Evolutionary conservation across 2,329 filamentous ascomycete genomes (phyloP).

Genomic region (Lasiodiplodia sp.): DNA sequence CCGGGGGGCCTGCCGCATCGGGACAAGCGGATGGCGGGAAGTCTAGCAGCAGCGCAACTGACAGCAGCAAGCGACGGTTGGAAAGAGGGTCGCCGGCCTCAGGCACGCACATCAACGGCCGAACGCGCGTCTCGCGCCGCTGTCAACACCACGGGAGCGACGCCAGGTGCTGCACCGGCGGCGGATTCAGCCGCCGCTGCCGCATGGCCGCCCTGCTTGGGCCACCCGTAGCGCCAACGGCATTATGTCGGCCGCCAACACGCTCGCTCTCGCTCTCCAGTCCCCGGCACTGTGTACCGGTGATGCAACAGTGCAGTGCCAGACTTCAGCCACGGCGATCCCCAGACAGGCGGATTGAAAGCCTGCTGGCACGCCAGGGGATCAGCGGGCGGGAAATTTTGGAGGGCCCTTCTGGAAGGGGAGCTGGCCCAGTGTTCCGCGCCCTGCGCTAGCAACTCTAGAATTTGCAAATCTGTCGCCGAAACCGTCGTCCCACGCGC

Average conservation of each 20-base stretch:
- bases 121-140: neutral
- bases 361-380: neutral
- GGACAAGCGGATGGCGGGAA: neutral
- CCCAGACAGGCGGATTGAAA: neutral
- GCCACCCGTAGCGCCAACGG: neutral
- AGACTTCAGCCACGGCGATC: too few relatives aligned
- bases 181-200: neutral
- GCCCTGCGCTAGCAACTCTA: neutral
- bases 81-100: neutral
- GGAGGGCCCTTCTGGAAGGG: neutral
- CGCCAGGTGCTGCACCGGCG: neutral
- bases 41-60: neutral
- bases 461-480: neutral
- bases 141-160: neutral
- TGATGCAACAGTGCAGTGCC: neutral
- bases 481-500: neutral
- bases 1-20: neutral
- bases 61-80: too few relatives aligned
- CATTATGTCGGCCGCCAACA: slow-evolving; percentile 12
- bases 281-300: neutral
- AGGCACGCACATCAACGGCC: neutral
- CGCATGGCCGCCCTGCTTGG: neutral
- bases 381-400: neutral
- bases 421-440: neutral
- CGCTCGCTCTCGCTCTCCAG: neutral